Evolutionary conservation across 2,329 filamentous ascomycete genomes (phyloP), one percentile per base, ranked within the genome.

Genomic region (Aureobasidium leucospermi): DNA sequence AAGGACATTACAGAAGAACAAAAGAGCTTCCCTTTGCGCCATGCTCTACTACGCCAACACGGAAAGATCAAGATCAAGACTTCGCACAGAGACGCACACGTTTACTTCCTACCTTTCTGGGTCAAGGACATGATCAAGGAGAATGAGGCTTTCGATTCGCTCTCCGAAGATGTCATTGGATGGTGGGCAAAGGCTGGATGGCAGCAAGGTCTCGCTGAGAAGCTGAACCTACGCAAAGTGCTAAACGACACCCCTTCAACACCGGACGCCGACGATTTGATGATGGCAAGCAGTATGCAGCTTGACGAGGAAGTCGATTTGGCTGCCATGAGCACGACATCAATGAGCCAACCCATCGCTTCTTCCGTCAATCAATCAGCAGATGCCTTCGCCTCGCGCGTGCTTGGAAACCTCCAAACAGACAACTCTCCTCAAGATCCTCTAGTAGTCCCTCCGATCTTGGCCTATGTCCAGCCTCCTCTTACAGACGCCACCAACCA

Each of bases 121-220:
- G 82, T 96, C 8, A 83, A 96, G 67, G 87, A 95, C 58, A 88
- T 96, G 71, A 84, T 95, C 43, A 82, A 84, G 60, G 79, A 81
- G 63, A 95, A 96, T 67, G 87, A 92, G 32, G 85, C 82, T 10
- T 84, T 99, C 63, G 89, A 96, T 67, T 95, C 87, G 59, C 85
- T 99, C 49, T 89, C 88, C 34, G 93, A 97, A 71, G 93, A 97
- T 68, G 85, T 96, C 6, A 79, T 97, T 15, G 91, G 92, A 6
- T 96, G 90, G 88, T 96, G 92, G 91, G 90, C 92, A 36, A 97
- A 97, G 72, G 85, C 93, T 0, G 85, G 86, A 58, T 99, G 94
- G 94, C 92, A 97, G 72, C 79, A 82, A 3, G 89, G 90, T 0
- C 78, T 96, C 3, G 84, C 83, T 0, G 84, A 88, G 55, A 96